Base-by-base conservation (phyloP, 768 basidiomycete genomes). In the Aureoboletus auriporus region DNA sequence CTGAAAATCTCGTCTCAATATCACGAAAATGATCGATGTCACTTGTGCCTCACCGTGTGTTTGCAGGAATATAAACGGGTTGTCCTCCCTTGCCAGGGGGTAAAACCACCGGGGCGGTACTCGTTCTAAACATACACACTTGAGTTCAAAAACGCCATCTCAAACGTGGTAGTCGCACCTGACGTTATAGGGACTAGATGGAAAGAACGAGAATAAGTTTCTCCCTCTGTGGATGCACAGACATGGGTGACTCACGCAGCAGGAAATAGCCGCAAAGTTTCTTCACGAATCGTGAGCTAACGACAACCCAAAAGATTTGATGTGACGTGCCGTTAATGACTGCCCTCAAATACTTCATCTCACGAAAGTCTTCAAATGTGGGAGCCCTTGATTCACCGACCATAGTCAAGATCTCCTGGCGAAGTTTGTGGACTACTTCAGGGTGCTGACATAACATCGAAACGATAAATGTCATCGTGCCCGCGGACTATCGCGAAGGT, bases 361-460 rank as follows among this genome's bases (percentile, higher is more conserved):
- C 60, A 5, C 59, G 59, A n/a, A 70, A 50, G 39, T 69, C 63
- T 7, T 65, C 61, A 17, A 56, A 56, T 4, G 67, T 69, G 20
- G 69, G 69, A n/a, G 46, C 33, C 38, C 49, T 58, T 6, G 58
- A 54, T 11, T 48, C 42, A 6, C 70, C 69, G 8, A 71, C 57
- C 8, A 53, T 53, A 5, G 27, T 46, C 5, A 66, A 29, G 23
- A 68, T 61, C 41, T 70, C 69, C 9, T 62, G 53, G 14, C 69
- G 64, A 29, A 69, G 61, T 33, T 65, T 64, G 7, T 23, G 28
- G 17, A 64, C 53, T 6, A 65, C 57, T 2, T 62, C 38, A 5
- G 67, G 65, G 33, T 69, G 63, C 8, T 65, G 42, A 34, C 83
- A 69, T 9, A 85, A 72, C 61, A 69, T 69, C 52, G 75, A 75